Conservation (phyloP, 208 protist genomes). For the Perkinsela sp. region DNA sequence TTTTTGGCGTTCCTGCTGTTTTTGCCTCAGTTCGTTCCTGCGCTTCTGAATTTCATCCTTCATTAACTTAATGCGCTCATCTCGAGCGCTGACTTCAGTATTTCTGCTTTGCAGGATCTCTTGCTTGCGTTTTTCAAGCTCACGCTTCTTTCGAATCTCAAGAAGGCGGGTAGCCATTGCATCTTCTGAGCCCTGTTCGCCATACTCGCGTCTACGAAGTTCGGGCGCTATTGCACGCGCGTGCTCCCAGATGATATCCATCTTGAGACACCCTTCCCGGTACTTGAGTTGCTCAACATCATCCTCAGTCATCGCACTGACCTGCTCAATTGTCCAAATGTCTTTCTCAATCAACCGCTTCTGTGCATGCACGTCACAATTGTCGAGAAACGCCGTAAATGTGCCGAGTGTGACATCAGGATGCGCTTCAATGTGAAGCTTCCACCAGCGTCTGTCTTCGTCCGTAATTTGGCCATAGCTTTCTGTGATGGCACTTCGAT, state of each 20-base stretch:
- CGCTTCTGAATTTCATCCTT: constrained; percentile 38
- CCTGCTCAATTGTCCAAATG: constrained; percentile 59
- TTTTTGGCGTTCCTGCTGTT: constrained; percentile 15
- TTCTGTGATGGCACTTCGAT: too few species aligned
- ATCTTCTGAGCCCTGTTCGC: constrained; percentile 33
- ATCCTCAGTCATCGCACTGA: constrained; percentile 37
- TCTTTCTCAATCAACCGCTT: constrained; percentile 66
- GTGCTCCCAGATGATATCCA: constrained; percentile 59
- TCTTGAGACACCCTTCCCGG: constrained; percentile 51
- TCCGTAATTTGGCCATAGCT: constrained; percentile 42
- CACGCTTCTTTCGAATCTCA: constrained; percentile 47
- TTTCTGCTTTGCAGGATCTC: constrained; percentile 22
- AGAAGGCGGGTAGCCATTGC: constrained; percentile 38
- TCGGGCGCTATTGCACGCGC: constrained; percentile 42
- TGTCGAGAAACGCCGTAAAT: constrained; percentile 47
- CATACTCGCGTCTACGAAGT: constrained; percentile 21
- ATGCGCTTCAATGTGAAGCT: constrained; percentile 47
- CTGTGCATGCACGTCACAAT: constrained; percentile 53
- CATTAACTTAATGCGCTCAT: constrained; percentile 31
- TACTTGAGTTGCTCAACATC: constrained; percentile 55
- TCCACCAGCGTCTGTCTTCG: constrained; percentile 54
- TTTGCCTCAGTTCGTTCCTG: constrained; percentile 28
- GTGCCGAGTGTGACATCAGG: constrained; percentile 45
- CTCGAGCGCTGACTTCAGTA: constrained; percentile 18
- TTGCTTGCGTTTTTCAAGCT: constrained; percentile 37